phyloP scores from a whole-genome alignment of 2,329 filamentous ascomycete species.

The Fusarium lyarnte region DNA sequence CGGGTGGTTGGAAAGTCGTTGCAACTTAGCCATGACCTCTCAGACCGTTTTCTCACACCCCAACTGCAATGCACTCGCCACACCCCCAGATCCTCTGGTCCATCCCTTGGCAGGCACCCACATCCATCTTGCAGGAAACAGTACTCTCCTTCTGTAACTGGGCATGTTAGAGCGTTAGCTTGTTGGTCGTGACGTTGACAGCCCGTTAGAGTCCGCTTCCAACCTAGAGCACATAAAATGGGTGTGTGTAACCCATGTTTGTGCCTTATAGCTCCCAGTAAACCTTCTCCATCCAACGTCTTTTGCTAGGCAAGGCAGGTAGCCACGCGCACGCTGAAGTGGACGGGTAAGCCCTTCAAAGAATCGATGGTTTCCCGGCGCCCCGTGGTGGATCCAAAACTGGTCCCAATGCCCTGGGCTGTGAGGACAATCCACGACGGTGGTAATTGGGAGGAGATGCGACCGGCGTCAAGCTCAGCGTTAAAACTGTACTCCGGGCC shows the following conservation, averaged over 20 bases:
- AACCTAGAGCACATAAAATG: background rate
- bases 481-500: slow-evolving; percentile 33
- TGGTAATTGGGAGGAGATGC: slow-evolving; percentile 28
- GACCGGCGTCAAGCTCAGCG: slow-evolving; percentile 30
- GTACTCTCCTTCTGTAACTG: slow-evolving; percentile 21
- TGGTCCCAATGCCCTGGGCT: slow-evolving; percentile 31
- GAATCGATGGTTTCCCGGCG: slow-evolving; percentile 22
- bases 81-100: slow-evolving; percentile 12
- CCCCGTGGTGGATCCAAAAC: slow-evolving; percentile 29
- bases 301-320: background rate
- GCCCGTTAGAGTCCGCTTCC: background rate
- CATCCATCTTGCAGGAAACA: slow-evolving; percentile 18
- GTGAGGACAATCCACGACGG: slow-evolving; percentile 26
- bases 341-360: slow-evolving; percentile 2
- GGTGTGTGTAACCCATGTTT: background rate
- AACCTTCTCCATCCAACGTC: slow-evolving; percentile 13
- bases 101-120: slow-evolving; percentile 23
- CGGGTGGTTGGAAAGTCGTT: slow-evolving; percentile 34
- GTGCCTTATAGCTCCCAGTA: slow-evolving; percentile 2
- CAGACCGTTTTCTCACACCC: slow-evolving; percentile 22
- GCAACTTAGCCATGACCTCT: slow-evolving; percentile 4
- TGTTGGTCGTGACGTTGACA: slow-evolving; percentile 26
- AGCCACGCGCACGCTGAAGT: slow-evolving; percentile 21
- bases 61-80: background rate
- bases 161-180: slow-evolving; percentile 14